Evolutionary conservation across 2,329 filamentous ascomycete genomes (phyloP).

Genomic region (Metarhizium sp.): DNA sequence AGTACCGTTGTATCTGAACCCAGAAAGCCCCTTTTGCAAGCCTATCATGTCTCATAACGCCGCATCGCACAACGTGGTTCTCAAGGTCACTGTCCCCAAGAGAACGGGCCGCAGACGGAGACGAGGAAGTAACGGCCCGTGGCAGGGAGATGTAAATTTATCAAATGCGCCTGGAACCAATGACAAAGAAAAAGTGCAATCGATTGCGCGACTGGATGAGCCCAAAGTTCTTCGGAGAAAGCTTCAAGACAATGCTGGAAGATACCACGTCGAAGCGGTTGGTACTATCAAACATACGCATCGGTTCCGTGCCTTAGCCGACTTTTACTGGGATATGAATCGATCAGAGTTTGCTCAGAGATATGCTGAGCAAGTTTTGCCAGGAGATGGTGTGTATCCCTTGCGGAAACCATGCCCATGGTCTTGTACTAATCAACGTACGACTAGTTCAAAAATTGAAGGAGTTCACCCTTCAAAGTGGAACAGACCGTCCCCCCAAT

Average conservation of each 20-base stretch:
- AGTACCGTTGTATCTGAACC: constrained; percentile 65
- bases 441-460: constrained; percentile 39
- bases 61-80: constrained; percentile 70
- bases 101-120: constrained; percentile 81
- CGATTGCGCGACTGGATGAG: constrained; percentile 39
- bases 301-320: constrained; percentile 77
- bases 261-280: constrained; percentile 59
- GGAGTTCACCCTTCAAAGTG: constrained; percentile 57
- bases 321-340: constrained; percentile 73
- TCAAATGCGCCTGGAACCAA: constrained; percentile 11
- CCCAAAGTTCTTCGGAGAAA: constrained; percentile 49
- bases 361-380: constrained; percentile 61
- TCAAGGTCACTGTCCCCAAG: constrained; percentile 81
- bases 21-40: constrained; percentile 68
- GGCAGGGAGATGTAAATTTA: constrained; percentile 34
- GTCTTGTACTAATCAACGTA: background rate
- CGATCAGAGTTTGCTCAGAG: constrained; percentile 60
- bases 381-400: constrained; percentile 53
- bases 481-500: constrained; percentile 46
- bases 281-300: constrained; percentile 72
- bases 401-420: background rate
- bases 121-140: constrained; percentile 62
- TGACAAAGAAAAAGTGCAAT: constrained; percentile 23
- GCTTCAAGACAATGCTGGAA: constrained; percentile 59
- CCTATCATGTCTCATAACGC: constrained; percentile 70